phyloP scores from a whole-genome alignment of 2,329 filamentous ascomycete genomes.

The Sordariomycetes sp. region DNA sequence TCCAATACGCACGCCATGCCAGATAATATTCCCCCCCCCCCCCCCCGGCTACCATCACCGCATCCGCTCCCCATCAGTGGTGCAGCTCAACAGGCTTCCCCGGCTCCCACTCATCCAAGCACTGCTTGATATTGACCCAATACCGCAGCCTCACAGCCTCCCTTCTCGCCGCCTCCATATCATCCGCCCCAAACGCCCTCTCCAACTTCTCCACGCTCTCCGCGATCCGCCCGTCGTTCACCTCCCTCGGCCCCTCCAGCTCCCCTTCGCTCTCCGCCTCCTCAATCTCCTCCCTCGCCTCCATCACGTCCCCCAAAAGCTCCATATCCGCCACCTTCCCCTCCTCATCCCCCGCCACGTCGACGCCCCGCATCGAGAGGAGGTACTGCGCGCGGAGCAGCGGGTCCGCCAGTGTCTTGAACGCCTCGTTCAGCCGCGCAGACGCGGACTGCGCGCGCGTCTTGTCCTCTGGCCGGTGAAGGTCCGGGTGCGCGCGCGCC shows the following conservation, averaged over 20 bases:
- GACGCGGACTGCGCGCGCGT: conserved; percentile 62
- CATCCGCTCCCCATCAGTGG: conserved; percentile 19
- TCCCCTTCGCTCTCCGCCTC: conserved; percentile 55
- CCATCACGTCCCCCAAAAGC: conserved; percentile 67
- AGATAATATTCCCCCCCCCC: not conserved
- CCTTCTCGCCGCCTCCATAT: conserved; percentile 50
- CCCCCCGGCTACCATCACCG: not conserved
- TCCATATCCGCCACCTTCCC: conserved; percentile 54
- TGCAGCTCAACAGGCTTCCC: conserved; percentile 48
- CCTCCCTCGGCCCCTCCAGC: conserved; percentile 39
- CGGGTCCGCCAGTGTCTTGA: conserved; percentile 69
- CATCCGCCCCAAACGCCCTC: conserved; percentile 49
- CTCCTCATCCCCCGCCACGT: conserved; percentile 68
- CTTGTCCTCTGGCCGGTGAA: conserved; percentile 36
- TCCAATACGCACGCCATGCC: not conserved
- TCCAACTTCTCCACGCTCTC: conserved; percentile 51
- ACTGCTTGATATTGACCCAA: conserved; percentile 80
- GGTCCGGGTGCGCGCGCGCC: conserved; percentile 61
- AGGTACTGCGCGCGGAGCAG: conserved; percentile 81
- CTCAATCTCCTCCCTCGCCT: conserved; percentile 65
- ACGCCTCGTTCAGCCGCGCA: conserved; percentile 80
- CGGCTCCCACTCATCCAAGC: conserved; percentile 70
- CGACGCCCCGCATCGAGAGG: conserved; percentile 58
- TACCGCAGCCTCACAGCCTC: conserved; percentile 74
- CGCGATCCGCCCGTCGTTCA: conserved; percentile 56